These are phyloP conservation scores for Mycogone perniciosa DNA, from an alignment of 2,329 filamentous ascomycete species.

Conservation along the genomic window DNA sequence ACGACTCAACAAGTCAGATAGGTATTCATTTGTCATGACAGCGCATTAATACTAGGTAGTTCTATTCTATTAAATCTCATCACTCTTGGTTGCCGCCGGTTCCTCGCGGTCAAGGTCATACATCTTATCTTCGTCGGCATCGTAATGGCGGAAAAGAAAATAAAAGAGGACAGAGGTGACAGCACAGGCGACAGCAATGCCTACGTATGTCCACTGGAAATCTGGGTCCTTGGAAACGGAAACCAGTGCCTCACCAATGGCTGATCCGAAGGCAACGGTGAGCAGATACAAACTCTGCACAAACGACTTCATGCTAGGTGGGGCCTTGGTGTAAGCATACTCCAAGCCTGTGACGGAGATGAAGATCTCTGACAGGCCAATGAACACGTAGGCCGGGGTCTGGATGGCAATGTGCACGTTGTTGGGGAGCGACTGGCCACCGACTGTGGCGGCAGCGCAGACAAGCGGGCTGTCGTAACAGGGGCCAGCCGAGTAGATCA, in stretches of 20 bases:
- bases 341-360: conserved; percentile 63
- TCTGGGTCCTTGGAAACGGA: conserved; percentile 56
- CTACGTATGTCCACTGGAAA: conserved; percentile 60
- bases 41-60: neutral
- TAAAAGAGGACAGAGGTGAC: conserved; percentile 48
- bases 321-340: conserved; percentile 69
- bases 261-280: conserved; percentile 52
- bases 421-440: conserved; percentile 30
- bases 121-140: conserved; percentile 32
- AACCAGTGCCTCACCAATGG: conserved; percentile 55
- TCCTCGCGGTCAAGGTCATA: conserved; percentile 31
- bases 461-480: conserved; percentile 41
- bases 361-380: conserved; percentile 55
- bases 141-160: conserved; percentile 32
- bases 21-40: too few species aligned
- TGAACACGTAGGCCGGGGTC: conserved; percentile 49
- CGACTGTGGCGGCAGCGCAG: conserved; percentile 29
- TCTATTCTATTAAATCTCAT: neutral
- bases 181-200: conserved; percentile 45
- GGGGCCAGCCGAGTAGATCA: conserved; percentile 49
- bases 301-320: conserved; percentile 61
- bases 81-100: conserved; percentile 6
- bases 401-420: conserved; percentile 50
- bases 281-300: conserved; percentile 54
- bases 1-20: too few species aligned